These are phyloP conservation scores for Diutina mesorugosa DNA, from an alignment of 1,139 yeast species.

Conservation along the genomic window DNA sequence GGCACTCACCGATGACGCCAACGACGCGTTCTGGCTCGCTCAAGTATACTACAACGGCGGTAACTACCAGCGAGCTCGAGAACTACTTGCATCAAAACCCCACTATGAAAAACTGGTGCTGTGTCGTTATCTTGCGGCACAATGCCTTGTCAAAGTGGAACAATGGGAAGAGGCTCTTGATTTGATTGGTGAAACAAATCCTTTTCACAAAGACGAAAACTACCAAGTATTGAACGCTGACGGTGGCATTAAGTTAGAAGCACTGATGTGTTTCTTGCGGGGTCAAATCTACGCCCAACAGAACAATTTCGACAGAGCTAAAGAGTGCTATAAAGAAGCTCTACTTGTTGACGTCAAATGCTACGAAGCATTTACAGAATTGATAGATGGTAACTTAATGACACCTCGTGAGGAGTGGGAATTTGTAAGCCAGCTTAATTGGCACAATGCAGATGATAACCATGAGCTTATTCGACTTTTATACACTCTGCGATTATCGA, in stretches of 20 bases:
- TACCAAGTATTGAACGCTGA: slow-evolving; percentile 30
- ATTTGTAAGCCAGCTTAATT: slow-evolving; percentile 52
- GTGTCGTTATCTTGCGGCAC: slow-evolving; percentile 74
- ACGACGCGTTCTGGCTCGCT: slow-evolving; percentile 94
- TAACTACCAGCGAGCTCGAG: slow-evolving; percentile 68
- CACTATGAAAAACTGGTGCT: slow-evolving; percentile 39
- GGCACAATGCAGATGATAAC: slow-evolving; percentile 66
- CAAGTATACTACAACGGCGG: slow-evolving; percentile 74
- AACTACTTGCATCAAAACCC: slow-evolving; percentile 34
- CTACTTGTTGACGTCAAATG: slow-evolving; percentile 81
- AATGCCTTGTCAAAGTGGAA: slow-evolving; percentile 61
- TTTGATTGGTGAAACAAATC: slow-evolving; percentile 73
- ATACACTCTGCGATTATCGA: slow-evolving; percentile 67
- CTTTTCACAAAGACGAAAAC: slow-evolving; percentile 35
- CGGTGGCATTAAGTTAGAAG: slow-evolving; percentile 63
- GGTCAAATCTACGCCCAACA: slow-evolving; percentile 79
- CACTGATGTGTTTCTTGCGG: slow-evolving; percentile 75
- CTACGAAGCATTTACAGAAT: slow-evolving; percentile 81
- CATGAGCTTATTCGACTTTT: slow-evolving; percentile 66
- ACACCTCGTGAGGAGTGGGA: slow-evolving; percentile 88
- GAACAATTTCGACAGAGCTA: slow-evolving; percentile 77
- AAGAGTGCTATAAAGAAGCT: slow-evolving; percentile 81
- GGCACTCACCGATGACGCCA: slow-evolving; percentile 70
- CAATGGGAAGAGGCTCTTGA: slow-evolving; percentile 86
- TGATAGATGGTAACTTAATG: slow-evolving; percentile 60